Conservation (phyloP, 2,329 filamentous ascomycete genomes). For the Zarea fungicola region DNA sequence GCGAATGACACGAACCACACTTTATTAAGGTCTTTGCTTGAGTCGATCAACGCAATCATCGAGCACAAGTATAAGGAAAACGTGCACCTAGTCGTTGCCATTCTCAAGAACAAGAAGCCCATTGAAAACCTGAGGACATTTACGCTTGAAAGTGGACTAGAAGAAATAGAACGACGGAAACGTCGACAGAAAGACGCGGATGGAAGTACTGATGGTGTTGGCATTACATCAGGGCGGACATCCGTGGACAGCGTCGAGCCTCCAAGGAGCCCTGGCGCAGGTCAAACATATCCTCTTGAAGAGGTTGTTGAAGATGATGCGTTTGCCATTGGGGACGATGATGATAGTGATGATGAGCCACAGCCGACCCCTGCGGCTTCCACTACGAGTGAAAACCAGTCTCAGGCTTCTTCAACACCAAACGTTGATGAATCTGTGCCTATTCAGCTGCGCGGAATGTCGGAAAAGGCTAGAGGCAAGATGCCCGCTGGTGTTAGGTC, state of each 20-base stretch:
- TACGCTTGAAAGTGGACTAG: constrained; percentile 85
- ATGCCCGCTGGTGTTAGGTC: constrained; percentile 78
- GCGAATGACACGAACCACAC: constrained; percentile 88
- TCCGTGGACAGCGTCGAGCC: constrained; percentile 66
- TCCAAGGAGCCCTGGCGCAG: constrained; percentile 35
- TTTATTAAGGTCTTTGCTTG: constrained; percentile 74
- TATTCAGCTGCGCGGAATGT: constrained; percentile 83
- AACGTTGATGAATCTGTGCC: constrained; percentile 73
- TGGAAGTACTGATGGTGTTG: constrained; percentile 44
- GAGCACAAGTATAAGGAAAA: constrained; percentile 86
- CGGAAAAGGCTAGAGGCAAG: constrained; percentile 93
- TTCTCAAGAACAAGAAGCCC: constrained; percentile 73
- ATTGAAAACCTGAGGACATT: constrained; percentile 84
- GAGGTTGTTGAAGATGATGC: constrained; percentile 59
- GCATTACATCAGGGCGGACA: constrained; percentile 47
- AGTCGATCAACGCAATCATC: constrained; percentile 83
- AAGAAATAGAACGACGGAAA: constrained; percentile 79
- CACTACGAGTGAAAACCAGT: constrained; percentile 58
- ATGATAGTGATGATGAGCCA: constrained; percentile 44
- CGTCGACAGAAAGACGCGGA: constrained; percentile 62
- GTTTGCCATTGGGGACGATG: constrained; percentile 75
- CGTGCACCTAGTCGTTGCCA: constrained; percentile 70
- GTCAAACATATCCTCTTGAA: constrained; percentile 24
- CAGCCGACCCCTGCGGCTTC: constrained; percentile 56
- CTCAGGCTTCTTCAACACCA: constrained; percentile 63